Evolutionary conservation across 441 rosid species (phyloP).

Genomic region (Pelargonium cotyledonis): DNA sequence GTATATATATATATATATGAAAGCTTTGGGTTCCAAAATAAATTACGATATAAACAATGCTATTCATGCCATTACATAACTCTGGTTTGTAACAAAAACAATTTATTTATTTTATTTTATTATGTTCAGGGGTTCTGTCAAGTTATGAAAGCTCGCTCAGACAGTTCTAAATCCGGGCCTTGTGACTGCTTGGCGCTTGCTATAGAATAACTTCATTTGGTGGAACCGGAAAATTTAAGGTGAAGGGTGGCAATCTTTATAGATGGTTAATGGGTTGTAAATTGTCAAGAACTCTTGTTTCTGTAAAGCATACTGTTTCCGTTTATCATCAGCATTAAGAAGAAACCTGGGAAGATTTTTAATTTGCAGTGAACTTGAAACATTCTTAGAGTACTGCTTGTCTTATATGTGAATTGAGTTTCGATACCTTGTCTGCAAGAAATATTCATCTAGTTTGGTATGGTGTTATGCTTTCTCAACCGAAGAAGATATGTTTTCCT

Average conservation of each 20-base stretch:
- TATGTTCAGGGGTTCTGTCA: conserved; percentile 3
- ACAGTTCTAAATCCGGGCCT: conserved; percentile 14
- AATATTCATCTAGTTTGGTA: no score
- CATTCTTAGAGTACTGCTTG: neutral
- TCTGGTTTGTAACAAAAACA: no score
- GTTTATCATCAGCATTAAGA: conserved; percentile 12
- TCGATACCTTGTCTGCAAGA: no score
- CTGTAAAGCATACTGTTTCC: conserved; percentile 29
- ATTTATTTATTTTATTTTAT: neutral
- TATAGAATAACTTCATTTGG: conserved; percentile 14
- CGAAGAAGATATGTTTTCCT: no score
- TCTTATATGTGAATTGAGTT: no score
- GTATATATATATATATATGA: neutral
- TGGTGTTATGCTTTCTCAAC: no score
- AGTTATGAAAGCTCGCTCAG: conserved; percentile 3
- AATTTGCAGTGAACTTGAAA: neutral
- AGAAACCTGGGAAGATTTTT: conserved; percentile 16
- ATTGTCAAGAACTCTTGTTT: conserved; percentile 22
- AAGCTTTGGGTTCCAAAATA: neutral
- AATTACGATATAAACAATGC: neutral
- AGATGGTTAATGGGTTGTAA: conserved; percentile 22
- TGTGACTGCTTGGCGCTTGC: conserved; percentile 13
- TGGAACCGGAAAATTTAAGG: conserved; percentile 13
- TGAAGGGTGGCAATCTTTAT: conserved; percentile 20
- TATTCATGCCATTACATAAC: neutral